Evolutionary conservation across 202 grass and related monocot genomes (phyloP), one percentile per base, ranked within the genome.

Genomic region (Panicum hallii): DNA sequence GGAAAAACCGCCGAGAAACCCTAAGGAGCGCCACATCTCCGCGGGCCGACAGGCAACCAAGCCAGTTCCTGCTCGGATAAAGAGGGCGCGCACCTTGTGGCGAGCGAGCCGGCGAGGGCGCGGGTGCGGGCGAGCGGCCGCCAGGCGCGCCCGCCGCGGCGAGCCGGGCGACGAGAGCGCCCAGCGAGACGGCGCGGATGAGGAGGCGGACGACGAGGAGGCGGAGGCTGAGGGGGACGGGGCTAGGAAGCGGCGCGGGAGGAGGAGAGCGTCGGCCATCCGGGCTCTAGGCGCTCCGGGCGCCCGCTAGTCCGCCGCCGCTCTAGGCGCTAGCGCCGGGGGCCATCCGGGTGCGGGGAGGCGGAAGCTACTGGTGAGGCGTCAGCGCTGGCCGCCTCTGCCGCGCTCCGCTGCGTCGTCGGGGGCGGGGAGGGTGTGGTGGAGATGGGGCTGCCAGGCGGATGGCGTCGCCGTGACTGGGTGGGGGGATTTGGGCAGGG

Each of bases 181-280:
- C 72, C 60, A 80, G 12, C 70, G 11, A 1, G 52, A 30, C 52
- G 82, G 55, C 7, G 79, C 38, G 22, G 55, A 83, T 8, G 88
- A 83, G 17, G 88, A 83, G 12, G 70, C 17, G 19, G 83, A 79
- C 19, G 79, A 47, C 54, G 86, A 12, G 23, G 72, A 77, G 28
- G 64, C 67, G 17, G 82, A 15, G 28, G 64, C 67, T 13, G 82
- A 15, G 20, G 72, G 20, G 46, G 58, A 62, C 4, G 22, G 26
- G 15, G 76, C 40, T 20, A 75, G 11, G 87, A 88, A 65, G 78
- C 84, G 45, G 69, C 79, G 41, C 63, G 87, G 64, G 46, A 66
- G 70, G 74, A 91, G 79, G 57, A 95, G 78, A 22, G 72, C 81
- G 84, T 95, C 93, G 64, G 89, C 95, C 93, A 95, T 94, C 71